Base-by-base conservation (phyloP, 495 filamentous ascomycete genomes). In the Tetracladium setigerum region DNA sequence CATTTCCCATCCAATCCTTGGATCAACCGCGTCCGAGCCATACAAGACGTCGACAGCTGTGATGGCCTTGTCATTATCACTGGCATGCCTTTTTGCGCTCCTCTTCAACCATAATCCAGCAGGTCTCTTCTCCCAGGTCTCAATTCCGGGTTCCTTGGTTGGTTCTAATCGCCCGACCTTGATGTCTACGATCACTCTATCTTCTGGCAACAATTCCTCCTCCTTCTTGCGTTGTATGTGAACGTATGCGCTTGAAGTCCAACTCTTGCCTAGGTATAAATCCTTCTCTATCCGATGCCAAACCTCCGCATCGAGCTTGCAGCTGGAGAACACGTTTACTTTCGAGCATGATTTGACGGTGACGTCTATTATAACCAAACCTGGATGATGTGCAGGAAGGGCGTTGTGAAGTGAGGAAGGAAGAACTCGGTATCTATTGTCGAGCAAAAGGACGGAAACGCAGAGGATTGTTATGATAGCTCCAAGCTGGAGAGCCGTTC, bases 231-330 rank as follows among this genome's bases (percentile, higher is more conserved):
- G 73, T 61, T 87, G 74, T 46, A 96, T 77, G 59, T 91, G 83
- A 24, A 98, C 61, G 63, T 85, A 97, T 41, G 89, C 94, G 59
- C 75, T 82, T 33, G 78, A 81, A 37, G 88, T 68, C 77, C 84
- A 87, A 41, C 77, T 74, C 35, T 74, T 74, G 49, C 74, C 75
- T 14, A 98, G 74, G 63, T 89, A 92, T 1, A 98, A 76, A 59
- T 98, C 89, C 68, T 97, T 98, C 46, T 95, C 86, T 50, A 97
- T 69, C 44, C 86, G 81, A 50, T 84, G 77, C 92, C 92, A 98
- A 47, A 71, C 60, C 36, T 76, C 66, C n/a, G 78, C 62, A 62
- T 90, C 82, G 46, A 95, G 76, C 52, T 78, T 81, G 73, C 92
- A 97, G 43, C 71, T 80, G 2, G 82, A 84, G 45, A 96, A 82